Conservation (phyloP, 2,329 filamentous ascomycete genomes). For the Lecanicillium sp. region DNA sequence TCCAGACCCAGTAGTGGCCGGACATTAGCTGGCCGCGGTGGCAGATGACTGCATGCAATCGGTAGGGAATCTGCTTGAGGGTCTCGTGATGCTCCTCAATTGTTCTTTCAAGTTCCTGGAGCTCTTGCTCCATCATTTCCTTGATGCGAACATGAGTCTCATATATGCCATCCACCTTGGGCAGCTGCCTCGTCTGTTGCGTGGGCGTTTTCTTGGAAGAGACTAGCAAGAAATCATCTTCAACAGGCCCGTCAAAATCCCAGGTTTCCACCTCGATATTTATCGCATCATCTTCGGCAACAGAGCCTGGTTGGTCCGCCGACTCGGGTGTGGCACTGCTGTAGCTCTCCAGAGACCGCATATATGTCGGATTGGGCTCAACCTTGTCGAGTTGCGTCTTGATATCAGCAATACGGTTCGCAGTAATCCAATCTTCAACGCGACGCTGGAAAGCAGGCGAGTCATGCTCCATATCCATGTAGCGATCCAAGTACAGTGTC, state of each 20-base stretch:
- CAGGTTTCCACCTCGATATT: conserved; percentile 20
- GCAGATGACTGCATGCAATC: conserved; percentile 86
- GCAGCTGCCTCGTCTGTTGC: background rate
- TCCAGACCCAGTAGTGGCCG: conserved; percentile 97
- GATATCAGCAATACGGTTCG: conserved; percentile 51
- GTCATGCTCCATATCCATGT: conserved; percentile 60
- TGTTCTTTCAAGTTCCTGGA: conserved; percentile 18
- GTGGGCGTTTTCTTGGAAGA: conserved; percentile 5
- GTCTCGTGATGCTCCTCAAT: conserved; percentile 30
- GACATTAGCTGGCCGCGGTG: conserved; percentile 66
- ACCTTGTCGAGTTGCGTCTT: conserved; percentile 28
- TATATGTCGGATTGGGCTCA: conserved; percentile 17
- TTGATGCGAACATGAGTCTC: conserved; percentile 20
- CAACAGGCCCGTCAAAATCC: conserved; percentile 30
- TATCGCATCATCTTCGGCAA: background rate
- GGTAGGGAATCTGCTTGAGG: conserved; percentile 62
- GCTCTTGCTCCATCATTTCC: conserved; percentile 38
- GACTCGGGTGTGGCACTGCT: no score
- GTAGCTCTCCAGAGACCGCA: conserved; percentile 20
- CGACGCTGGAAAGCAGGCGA: conserved; percentile 56
- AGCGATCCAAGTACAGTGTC: conserved; percentile 78
- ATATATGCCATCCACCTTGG: conserved; percentile 11
- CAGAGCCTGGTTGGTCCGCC: conserved; percentile 6
- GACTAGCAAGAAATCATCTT: conserved; percentile 26
- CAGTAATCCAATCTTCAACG: conserved; percentile 66